Evolutionary conservation across 78 protist genomes (phyloP), one percentile per base, ranked within the genome.

Genomic region (Dictyostelium purpureum): DNA sequence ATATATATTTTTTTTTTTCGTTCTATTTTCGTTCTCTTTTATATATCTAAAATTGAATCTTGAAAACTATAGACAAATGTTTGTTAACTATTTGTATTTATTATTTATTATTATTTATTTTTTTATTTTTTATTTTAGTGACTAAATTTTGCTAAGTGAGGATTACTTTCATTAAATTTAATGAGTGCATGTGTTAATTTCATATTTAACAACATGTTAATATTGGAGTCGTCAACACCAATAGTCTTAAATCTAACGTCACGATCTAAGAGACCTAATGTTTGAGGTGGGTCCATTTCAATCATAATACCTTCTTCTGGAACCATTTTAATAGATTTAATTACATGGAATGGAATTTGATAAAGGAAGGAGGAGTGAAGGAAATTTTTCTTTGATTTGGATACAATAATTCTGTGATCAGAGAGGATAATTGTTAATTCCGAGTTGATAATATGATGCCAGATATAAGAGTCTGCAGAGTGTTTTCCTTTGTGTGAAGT

Each of bases 401-500:
- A 28, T 18, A 71, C 2, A 45, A 85, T 70, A 9, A 85, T 2
- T 56, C 92, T 52, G 40, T 85, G 74, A 59, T 85, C 92, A 33
- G 92, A 85, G 51, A 85, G 7, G 24, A 85, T 70, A 16, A 70
- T 49, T 11, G 82, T 74, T 24, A 24, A 69, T 18, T 85, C 82
- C 14, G 51, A 38, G n/a, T 85, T 85, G 82, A 85, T 51, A 9
- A 51, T 14, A 70, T 73, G 65, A 73, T 85, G 92, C 92, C 92
- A 85, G 14, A 85, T 59, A 38, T 85, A 85, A 70, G 66, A 73
- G 49, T 85, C 92, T 0, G 33, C 35, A 4, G 92, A n/a, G 28
- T 85, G 92, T 47, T 85, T 85, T 43, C 82, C 80, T 49, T 85
- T 85, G 76, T 85, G 92, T 9, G 76, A 42, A n/a, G 82, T 85